Base-by-base conservation (phyloP, 371 early-diverging fungal genomes). In the Scutellospora calospora region DNA sequence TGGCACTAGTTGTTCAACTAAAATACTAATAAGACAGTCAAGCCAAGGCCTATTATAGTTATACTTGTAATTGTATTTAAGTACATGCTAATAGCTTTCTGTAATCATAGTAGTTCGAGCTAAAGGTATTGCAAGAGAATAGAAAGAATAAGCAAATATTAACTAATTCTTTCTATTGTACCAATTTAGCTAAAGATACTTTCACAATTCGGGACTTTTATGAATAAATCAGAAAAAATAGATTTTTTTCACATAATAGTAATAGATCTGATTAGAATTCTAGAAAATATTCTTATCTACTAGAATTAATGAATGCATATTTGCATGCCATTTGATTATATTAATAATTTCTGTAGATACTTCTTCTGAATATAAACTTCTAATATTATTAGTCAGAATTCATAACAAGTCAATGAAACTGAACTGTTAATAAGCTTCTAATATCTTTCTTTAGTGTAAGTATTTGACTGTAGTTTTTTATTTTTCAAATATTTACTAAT, bases 291-390 rank as follows among this genome's bases (percentile, higher is more conserved):
- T 35, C 55, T 54, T 74, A 8, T 18, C 38, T 52, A 74, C 18
- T 74, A 16, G 35, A 11, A 74, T 57, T 31, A 74, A 38, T 54
- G 55, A 35, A 52, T 74, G 57, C 11, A 74, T 52, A 35, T 16
- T 52, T 16, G 74, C 74, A 51, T 74, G 31, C 31, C 35, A 9
- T 74, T 74, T 72, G n/a, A 74, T 3, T 22, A 74, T 74, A 33
- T 27, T 74, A 29, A 52, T 33, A 35, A 74, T n/a, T 57, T 74
- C n/a, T 2, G 54, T 74, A 12, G 18, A 2, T 55, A 25, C 31
- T 16, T 74, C 57, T 52, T 74, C 20, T 52, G 27, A 5, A 18
- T 18, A 55, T n/a, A 57, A 33, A 35, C 52, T 74, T 55, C 12
- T 54, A 33, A n/a, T 49, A 33, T 0, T 20, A 38, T 11, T 54